These are phyloP conservation scores for Naganishia vaughanmartiniae DNA, from an alignment of 768 basidiomycete genomes.

Conservation along the genomic window DNA sequence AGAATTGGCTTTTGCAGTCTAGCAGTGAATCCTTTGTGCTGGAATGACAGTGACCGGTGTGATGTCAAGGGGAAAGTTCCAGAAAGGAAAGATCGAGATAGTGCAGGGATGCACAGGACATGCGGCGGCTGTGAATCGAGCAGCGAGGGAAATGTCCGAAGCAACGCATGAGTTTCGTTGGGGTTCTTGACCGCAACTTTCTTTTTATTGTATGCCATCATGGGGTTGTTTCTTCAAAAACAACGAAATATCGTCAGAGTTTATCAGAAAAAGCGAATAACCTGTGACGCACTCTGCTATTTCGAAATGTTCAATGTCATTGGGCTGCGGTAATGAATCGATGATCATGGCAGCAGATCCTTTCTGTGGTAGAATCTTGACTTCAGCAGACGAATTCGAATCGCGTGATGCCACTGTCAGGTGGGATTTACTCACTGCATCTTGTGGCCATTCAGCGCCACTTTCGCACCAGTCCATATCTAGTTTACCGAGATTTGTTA, in stretches of 20 bases:
- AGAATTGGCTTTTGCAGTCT: not conserved
- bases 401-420: not conserved
- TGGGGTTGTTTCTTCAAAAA: not conserved
- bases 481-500: not conserved
- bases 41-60: slow-evolving; percentile 3
- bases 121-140: slow-evolving; percentile 12
- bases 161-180: slow-evolving; percentile 1
- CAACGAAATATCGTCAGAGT: too few species aligned
- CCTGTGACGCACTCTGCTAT: slow-evolving; percentile 9
- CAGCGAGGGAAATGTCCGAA: slow-evolving; percentile 12
- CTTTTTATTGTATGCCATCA: slow-evolving; percentile 20
- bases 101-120: slow-evolving; percentile 12
- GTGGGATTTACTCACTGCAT: not conserved
- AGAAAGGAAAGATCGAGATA: slow-evolving; percentile 4
- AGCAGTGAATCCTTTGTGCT: slow-evolving; percentile 1
- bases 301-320: slow-evolving; percentile 20
- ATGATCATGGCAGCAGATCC: slow-evolving; percentile 29
- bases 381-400: not conserved
- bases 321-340: slow-evolving; percentile 28
- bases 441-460: slow-evolving; percentile 10
- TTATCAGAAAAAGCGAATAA: not conserved
- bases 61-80: slow-evolving; percentile 14
- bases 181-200: slow-evolving; percentile 12
- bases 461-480: slow-evolving; percentile 22
- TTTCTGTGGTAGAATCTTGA: slow-evolving; percentile 9